Evolutionary conservation across 2,329 filamentous ascomycete species (phyloP).

Genomic region (Keithomyces neogunnii): DNA sequence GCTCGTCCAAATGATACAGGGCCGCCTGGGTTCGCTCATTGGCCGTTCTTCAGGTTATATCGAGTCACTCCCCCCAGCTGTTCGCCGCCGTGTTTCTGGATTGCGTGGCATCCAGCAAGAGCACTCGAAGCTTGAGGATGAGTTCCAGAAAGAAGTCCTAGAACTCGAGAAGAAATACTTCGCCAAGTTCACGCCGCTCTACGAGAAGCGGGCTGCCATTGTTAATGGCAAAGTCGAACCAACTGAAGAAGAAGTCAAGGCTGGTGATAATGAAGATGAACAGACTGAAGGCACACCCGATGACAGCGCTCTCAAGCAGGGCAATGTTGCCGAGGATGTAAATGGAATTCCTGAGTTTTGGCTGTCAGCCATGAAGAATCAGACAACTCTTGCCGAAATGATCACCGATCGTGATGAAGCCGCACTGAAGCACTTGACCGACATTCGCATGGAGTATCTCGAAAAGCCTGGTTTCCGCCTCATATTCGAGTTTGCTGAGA

Average conservation of each 20-base stretch:
- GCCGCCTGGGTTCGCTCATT: conserved; percentile 85
- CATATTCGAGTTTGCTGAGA: conserved; percentile 93
- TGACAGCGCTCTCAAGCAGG: conserved; percentile 48
- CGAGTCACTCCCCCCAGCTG: conserved; percentile 81
- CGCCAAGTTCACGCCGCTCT: conserved; percentile 94
- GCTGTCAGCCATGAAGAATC: conserved; percentile 99
- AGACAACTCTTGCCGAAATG: conserved; percentile 93
- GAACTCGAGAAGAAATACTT: conserved; percentile 99
- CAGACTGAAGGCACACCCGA: conserved; percentile 53
- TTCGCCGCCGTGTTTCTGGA: conserved; percentile 88
- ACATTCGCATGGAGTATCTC: conserved; percentile 98
- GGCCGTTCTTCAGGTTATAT: conserved; percentile 96
- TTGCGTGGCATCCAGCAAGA: conserved; percentile 98
- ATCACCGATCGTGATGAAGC: conserved; percentile 96
- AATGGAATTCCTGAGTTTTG: conserved; percentile 97
- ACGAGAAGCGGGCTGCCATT: conserved; percentile 88
- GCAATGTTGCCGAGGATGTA: conserved; percentile 46
- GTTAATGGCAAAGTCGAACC: conserved; percentile 84
- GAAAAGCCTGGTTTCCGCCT: conserved; percentile 97
- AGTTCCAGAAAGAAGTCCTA: conserved; percentile 97
- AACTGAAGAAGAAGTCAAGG: conserved; percentile 76
- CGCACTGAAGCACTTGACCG: conserved; percentile 79
- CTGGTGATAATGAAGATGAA: conserved; percentile 71
- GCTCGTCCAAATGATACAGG: conserved; percentile 95
- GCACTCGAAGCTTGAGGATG: conserved; percentile 93